Evolutionary conservation across 306 rosid species (phyloP).

Genomic region (Vicia sativa): DNA sequence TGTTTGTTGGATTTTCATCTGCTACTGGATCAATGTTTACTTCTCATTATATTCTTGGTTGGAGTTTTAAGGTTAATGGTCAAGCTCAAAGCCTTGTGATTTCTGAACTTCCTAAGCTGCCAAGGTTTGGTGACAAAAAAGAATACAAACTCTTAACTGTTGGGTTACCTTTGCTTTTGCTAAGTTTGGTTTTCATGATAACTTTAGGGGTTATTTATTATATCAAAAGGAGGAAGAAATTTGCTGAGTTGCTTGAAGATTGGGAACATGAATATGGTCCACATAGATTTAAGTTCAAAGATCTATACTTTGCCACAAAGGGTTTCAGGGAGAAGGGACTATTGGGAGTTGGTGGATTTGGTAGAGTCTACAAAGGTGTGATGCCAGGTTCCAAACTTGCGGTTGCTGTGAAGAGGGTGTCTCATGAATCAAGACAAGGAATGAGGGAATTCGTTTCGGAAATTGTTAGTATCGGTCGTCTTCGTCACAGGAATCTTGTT

Average conservation of each 20-base stretch:
- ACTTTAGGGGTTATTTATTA: slow-evolving; percentile 30
- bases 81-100: slow-evolving; percentile 45
- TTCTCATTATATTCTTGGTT: slow-evolving; percentile 63
- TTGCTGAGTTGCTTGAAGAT: slow-evolving; percentile 57
- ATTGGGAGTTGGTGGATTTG: slow-evolving; percentile 79
- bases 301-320: slow-evolving; percentile 58
- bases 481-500: slow-evolving; percentile 69
- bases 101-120: slow-evolving; percentile 56
- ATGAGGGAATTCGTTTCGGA: slow-evolving; percentile 73
- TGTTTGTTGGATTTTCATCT: slow-evolving; percentile 77
- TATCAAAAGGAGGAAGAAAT: slow-evolving; percentile 41
- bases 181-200: slow-evolving; percentile 36
- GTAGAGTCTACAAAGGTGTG: slow-evolving; percentile 68
- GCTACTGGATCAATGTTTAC: slow-evolving; percentile 56
- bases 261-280: slow-evolving; percentile 78
- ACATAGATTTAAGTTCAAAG: slow-evolving; percentile 60
- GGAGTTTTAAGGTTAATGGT: slow-evolving; percentile 67
- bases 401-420: slow-evolving; percentile 67
- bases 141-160: slow-evolving; percentile 13
- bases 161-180: slow-evolving; percentile 39
- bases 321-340: slow-evolving; percentile 61
- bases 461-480: slow-evolving; percentile 64
- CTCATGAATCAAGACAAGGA: slow-evolving; percentile 78
- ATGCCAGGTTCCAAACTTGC: slow-evolving; percentile 52
- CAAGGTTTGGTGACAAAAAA: slow-evolving; percentile 39